Evolutionary conservation across 192 early-diverging fungal species (phyloP).

Genomic region (Kappamyces sp.): DNA sequence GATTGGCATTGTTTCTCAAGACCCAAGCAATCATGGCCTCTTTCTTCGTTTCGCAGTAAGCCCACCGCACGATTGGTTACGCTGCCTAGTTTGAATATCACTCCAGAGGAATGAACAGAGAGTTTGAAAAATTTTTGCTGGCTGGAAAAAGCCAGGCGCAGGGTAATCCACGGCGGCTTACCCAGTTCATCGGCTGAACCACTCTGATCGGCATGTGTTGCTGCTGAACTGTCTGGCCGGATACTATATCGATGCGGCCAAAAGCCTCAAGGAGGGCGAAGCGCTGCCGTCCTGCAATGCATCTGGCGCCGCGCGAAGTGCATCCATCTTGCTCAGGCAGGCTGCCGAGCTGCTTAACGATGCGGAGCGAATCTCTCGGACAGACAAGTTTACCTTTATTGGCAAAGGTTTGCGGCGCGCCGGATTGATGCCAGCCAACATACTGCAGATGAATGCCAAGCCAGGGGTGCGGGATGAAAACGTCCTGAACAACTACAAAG

Average conservation of each 20-base stretch:
- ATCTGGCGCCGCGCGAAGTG: slow-evolving; percentile 17
- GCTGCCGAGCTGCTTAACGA: slow-evolving; percentile 73
- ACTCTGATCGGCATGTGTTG: slow-evolving; percentile 31
- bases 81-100: slow-evolving; percentile 62
- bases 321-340: slow-evolving; percentile 50
- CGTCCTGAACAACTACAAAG: slow-evolving; percentile 45
- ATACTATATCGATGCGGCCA: slow-evolving; percentile 68
- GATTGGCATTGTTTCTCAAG: slow-evolving; percentile 64
- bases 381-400: slow-evolving; percentile 64
- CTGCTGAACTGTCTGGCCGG: slow-evolving; percentile 69
- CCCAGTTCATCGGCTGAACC: slow-evolving; percentile 3
- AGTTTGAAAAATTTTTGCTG: slow-evolving; percentile 23
- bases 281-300: slow-evolving; percentile 4
- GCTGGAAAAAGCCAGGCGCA: slow-evolving; percentile 11
- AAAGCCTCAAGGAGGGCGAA: slow-evolving; percentile 11
- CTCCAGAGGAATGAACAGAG: slow-evolving; percentile 37
- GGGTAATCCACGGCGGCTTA: not conserved
- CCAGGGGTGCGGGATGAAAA: not conserved
- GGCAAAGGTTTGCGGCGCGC: slow-evolving; percentile 53
- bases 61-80: not conserved
- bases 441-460: slow-evolving; percentile 48
- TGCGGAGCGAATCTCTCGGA: slow-evolving; percentile 65
- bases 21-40: slow-evolving; percentile 54
- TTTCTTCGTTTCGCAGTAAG: slow-evolving; percentile 65
- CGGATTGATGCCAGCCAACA: slow-evolving; percentile 38